A percentile compares a stretch with the other conserved stretches of the same genome.
Evolutionary conservation across 306 rosid genomes (phyloP).

Genomic region (Acmispon strigosus): DNA sequence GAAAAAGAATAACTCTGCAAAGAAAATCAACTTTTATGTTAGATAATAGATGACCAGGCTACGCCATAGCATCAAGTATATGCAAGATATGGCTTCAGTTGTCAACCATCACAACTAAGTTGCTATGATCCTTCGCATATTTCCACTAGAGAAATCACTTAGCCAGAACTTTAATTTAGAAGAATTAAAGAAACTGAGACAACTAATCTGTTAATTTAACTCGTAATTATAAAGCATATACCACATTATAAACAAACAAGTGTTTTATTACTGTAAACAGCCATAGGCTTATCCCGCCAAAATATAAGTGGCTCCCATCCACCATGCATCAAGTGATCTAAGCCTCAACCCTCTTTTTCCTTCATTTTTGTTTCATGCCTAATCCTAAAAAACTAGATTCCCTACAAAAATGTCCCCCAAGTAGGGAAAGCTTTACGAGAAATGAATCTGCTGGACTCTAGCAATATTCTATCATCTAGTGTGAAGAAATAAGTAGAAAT

Average conservation of each 20-base stretch:
- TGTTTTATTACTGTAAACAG: not conserved
- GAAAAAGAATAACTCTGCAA: conserved; percentile 77
- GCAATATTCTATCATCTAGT: not conserved
- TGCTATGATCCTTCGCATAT: not conserved
- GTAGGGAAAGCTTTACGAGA: not conserved
- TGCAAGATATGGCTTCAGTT: not conserved
- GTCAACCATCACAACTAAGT: not conserved
- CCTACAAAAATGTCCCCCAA: not conserved
- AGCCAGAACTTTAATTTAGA: not conserved
- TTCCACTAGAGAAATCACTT: not conserved
- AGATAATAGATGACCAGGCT: conserved; percentile 3
- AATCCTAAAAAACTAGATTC: conserved; percentile 8
- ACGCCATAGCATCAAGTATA: not conserved
- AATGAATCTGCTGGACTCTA: not conserved
- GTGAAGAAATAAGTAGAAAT: not conserved
- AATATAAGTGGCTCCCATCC: not conserved
- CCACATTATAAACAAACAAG: not conserved
- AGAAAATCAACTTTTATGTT: conserved; percentile 3
- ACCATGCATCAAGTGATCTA: not conserved
- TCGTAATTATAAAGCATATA: not conserved
- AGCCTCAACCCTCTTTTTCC: not conserved
- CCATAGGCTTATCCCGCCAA: not conserved
- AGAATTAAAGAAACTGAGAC: not conserved
- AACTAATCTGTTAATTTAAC: not conserved
- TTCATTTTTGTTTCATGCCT: not conserved